These are phyloP conservation scores for Saksenaea vasiformis DNA, from an alignment of 371 early-diverging fungal species.

Conservation along the genomic window DNA sequence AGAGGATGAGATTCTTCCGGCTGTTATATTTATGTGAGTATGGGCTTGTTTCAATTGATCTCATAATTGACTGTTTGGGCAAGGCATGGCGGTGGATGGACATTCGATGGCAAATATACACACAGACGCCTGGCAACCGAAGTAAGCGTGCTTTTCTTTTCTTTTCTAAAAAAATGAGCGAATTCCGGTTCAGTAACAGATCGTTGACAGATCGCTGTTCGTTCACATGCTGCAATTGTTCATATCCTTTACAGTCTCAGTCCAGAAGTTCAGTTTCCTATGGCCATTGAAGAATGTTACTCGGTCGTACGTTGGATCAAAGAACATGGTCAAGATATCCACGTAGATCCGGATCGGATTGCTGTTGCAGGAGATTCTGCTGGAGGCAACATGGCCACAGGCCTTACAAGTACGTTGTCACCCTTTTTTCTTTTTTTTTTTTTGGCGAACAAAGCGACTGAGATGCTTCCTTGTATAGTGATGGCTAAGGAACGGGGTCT, in stretches of 20 bases:
- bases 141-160: background rate
- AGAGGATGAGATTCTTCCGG: conserved; percentile 16
- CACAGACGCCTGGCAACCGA: background rate
- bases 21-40: conserved; percentile 12
- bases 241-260: conserved; percentile 19
- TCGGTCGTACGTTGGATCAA: conserved; percentile 14
- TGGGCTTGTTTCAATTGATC: background rate
- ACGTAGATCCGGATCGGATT: conserved; percentile 37
- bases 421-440: too few species aligned
- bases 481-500: conserved; percentile 20
- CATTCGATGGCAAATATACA: background rate
- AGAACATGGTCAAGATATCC: conserved; percentile 1
- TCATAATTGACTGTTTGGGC: background rate
- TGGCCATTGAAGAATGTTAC: conserved; percentile 30
- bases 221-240: conserved; percentile 10
- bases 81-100: background rate
- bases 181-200: background rate
- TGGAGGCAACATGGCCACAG: conserved; percentile 59
- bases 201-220: background rate
- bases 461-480: conserved; percentile 1
- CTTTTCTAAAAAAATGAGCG: too few species aligned
- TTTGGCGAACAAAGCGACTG: background rate
- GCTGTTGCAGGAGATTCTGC: conserved; percentile 65
- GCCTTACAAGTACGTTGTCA: conserved; percentile 32
- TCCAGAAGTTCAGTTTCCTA: conserved; percentile 29